Conservation (phyloP, 2,329 filamentous ascomycete species). For the Ophiosphaerella herpotricha region DNA sequence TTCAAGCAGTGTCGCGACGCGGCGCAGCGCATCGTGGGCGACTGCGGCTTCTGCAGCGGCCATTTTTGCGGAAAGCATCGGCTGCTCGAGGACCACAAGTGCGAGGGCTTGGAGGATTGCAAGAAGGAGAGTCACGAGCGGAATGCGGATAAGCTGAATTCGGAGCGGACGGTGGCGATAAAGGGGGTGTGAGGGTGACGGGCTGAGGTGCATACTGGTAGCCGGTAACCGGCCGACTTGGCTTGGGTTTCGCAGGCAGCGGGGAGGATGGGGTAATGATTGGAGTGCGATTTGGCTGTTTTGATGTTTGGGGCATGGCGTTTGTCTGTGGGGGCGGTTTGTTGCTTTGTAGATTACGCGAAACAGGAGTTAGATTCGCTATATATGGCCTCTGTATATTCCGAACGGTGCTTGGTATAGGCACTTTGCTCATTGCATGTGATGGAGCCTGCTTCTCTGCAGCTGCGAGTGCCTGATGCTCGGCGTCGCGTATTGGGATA, state of each 20-base stretch:
- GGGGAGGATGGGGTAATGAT: neutral
- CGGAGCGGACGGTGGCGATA: constrained; percentile 91
- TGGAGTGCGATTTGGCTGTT: no score
- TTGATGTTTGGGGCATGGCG: neutral
- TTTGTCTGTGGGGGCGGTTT: neutral
- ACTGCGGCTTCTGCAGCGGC: constrained; percentile 92
- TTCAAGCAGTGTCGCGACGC: constrained; percentile 87
- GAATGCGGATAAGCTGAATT: constrained; percentile 89
- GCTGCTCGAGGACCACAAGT: constrained; percentile 92
- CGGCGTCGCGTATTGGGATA: no score
- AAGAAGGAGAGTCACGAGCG: constrained; percentile 96
- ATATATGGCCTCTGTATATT: no score
- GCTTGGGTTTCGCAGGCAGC: neutral
- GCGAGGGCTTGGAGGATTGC: constrained; percentile 90
- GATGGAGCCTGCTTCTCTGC: no score
- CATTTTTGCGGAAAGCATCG: constrained; percentile 96
- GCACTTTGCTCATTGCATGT: no score
- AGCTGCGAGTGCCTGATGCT: no score
- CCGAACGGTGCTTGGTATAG: no score
- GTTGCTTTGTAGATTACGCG: no score
- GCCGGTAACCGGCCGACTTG: no score
- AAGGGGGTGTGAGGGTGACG: constrained; percentile 70
- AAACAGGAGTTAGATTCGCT: no score
- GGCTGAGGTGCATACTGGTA: no score
- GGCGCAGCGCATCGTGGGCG: constrained; percentile 91